Evolutionary conservation across 495 filamentous ascomycete species (phyloP).

Genomic region (Staphylotrichum tortipilum): DNA sequence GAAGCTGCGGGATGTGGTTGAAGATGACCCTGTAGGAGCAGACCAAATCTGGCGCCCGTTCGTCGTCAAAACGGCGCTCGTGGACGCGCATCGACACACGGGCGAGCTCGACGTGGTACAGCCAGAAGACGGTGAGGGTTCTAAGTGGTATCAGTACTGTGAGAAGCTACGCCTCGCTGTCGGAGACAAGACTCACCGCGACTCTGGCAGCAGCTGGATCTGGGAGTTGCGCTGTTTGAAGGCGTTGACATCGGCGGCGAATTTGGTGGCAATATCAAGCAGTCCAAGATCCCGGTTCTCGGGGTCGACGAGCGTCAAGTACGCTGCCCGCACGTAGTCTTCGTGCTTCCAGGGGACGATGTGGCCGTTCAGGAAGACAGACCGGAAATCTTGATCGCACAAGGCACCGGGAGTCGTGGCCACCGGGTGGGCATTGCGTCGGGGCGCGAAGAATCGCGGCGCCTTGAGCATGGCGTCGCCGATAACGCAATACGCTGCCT

Average conservation of each 20-base stretch:
- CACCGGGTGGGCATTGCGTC: not conserved
- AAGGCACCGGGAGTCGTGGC: not conserved
- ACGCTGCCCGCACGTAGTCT: slow-evolving; percentile 10
- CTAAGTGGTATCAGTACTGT: not conserved
- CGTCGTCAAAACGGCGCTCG: too few species aligned
- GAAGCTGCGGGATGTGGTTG: slow-evolving; percentile 7
- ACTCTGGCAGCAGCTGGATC: slow-evolving; percentile 6
- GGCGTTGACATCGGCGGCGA: slow-evolving; percentile 6
- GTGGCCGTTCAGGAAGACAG: not conserved
- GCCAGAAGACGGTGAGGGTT: slow-evolving; percentile 19
- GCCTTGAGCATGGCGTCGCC: not conserved
- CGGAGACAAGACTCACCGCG: slow-evolving; percentile 4
- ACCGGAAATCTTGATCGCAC: not conserved
- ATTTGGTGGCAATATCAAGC: slow-evolving; percentile 13
- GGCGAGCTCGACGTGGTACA: slow-evolving; percentile 17
- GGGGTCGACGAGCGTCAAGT: not conserved
- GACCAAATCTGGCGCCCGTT: not conserved
- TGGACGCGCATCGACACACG: not conserved
- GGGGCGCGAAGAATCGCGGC: not conserved
- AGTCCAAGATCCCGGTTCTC: slow-evolving; percentile 5
- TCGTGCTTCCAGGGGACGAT: slow-evolving; percentile 3
- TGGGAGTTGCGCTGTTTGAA: slow-evolving; percentile 11
- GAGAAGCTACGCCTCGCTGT: not conserved
- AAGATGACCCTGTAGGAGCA: not conserved
- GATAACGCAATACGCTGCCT: not conserved